Base-by-base conservation (phyloP, 2,329 filamentous ascomycete genomes). In the Cladosporium phlei region DNA sequence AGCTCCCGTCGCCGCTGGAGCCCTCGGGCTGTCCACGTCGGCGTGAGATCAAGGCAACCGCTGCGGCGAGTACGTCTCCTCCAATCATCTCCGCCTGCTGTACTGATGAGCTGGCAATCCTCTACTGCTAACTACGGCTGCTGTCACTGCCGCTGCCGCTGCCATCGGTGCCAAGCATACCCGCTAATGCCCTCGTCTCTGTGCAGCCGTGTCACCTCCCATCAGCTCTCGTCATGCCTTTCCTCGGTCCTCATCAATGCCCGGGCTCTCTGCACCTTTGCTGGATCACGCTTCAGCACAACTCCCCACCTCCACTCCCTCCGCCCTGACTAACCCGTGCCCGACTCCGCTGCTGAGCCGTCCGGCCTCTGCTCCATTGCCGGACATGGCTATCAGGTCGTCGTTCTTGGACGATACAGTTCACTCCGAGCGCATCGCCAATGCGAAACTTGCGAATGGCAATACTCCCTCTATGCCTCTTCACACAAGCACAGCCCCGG, bases 51-150 rank as follows among this genome's bases (percentile, higher is more conserved):
- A 28, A 47, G 34, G 45, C 28, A 47, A 39, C 45, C 35, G 45
- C 45, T 42, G 19, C 46, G 44, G 46, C 46, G 24, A 29, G 46
- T 37, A 42, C 37, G 37, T 42, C 38, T 35, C 46, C 46, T 44
- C 55, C 54, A 59, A 60, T 59, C 57, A 59, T 29, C 48, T 28
- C 44, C 37, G 46, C 50, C 28, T 52, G 49, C 47, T 59, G 59
- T 59, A 60, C 48, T 54, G 55, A 58, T 63, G 59, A 60, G 59
- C 59, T 63, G 59, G 60, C 61, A 60, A n/a, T n/a, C n/a, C n/a
- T n/a, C n/a, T n/a, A n/a, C n/a, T n/a, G n/a, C n/a, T n/a, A n/a
- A n/a, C n/a, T n/a, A n/a, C n/a, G n/a, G n/a, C n/a, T n/a, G n/a
- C n/a, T n/a, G n/a, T n/a, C n/a, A n/a, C n/a, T n/a, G n/a, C n/a